These are phyloP conservation scores for Plasmodium cynomolgi DNA, from an alignment of 169 alveolate species.

Conservation along the genomic window DNA sequence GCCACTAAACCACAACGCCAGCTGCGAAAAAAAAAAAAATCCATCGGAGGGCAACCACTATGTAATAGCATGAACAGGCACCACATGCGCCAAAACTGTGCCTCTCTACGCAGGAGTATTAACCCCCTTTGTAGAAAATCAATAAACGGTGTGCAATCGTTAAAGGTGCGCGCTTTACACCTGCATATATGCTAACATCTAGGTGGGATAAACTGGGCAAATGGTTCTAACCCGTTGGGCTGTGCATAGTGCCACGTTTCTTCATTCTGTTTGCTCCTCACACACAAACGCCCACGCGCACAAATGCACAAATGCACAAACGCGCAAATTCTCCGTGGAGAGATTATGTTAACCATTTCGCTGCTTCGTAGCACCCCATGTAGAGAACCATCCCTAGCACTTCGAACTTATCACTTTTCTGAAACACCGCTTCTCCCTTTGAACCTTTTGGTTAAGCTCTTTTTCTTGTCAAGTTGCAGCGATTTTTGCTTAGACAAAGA, in stretches of 20 bases:
- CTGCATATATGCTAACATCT: neutral
- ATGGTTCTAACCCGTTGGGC: neutral
- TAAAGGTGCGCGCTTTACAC: neutral
- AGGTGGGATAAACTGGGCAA: neutral
- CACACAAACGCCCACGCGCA: no score
- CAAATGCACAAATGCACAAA: no score
- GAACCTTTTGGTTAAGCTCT: neutral
- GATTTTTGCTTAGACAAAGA: slow-evolving; percentile 1
- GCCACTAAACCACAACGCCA: neutral
- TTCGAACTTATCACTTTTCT: neutral
- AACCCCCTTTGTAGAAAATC: neutral
- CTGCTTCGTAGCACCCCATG: no score
- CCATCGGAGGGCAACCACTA: neutral
- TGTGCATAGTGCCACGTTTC: no score
- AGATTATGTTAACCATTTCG: no score
- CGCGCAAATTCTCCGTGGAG: no score
- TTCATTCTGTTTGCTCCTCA: no score
- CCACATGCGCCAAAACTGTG: neutral
- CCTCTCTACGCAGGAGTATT: neutral
- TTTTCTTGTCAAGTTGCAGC: slow-evolving; percentile 8
- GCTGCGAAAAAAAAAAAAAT: neutral
- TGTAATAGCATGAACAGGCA: neutral
- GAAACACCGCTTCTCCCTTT: neutral
- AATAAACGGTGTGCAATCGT: neutral
- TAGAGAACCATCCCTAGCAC: no score